Evolutionary conservation across 2,329 filamentous ascomycete genomes (phyloP).

Genomic region (Penicillium sp.): DNA sequence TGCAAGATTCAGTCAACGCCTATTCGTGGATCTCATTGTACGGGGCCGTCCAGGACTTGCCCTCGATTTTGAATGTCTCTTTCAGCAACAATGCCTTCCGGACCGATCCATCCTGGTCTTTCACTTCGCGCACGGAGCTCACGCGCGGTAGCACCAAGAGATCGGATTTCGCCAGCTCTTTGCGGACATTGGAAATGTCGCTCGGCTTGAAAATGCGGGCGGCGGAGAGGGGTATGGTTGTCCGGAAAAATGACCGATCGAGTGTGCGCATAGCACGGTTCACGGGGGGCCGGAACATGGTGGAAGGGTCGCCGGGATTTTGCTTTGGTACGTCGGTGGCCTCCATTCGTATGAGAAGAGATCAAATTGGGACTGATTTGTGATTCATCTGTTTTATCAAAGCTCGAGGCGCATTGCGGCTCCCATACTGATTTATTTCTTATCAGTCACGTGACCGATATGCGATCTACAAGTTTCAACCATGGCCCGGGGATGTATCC

Average conservation of each 20-base stretch:
- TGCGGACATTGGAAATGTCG: constrained; percentile 72
- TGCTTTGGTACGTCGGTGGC: constrained; percentile 16
- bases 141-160: constrained; percentile 66
- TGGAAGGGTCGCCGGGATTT: constrained; percentile 31
- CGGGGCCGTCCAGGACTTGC: constrained; percentile 32
- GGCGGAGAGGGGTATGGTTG: constrained; percentile 73
- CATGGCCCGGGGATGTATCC: too few relatives aligned
- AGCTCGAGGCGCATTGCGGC: constrained; percentile 14
- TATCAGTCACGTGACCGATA: constrained; percentile 28
- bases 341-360: constrained; percentile 23
- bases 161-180: constrained; percentile 66
- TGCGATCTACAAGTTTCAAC: neutral
- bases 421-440: constrained; percentile 17
- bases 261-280: constrained; percentile 78
- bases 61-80: constrained; percentile 41
- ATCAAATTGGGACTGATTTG: neutral
- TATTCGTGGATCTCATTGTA: neutral
- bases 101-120: constrained; percentile 54
- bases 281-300: constrained; percentile 76
- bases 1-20: constrained; percentile 35
- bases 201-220: constrained; percentile 75
- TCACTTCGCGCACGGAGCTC: constrained; percentile 59
- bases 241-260: constrained; percentile 81
- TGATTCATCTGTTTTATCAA: neutral
- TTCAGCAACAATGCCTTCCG: constrained; percentile 44